phyloP scores from a whole-genome alignment of 1,284 basidiomycete species.

The Moesziomyces parantarcticus region DNA sequence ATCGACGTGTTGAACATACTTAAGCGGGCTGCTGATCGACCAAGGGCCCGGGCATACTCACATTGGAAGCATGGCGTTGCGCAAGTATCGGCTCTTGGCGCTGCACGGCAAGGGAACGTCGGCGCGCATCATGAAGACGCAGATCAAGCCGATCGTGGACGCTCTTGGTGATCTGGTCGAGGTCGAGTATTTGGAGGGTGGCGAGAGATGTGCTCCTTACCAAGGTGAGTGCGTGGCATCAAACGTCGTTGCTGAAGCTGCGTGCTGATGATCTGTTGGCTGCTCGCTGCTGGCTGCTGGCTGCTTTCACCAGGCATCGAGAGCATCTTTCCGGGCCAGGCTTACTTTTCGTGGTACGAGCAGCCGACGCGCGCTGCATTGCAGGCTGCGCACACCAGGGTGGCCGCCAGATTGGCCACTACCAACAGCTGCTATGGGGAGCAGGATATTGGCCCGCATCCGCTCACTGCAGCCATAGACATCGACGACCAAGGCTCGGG shows the following conservation, averaged over 20 bases:
- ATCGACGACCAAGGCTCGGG: too few species aligned
- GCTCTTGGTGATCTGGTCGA: constrained; percentile 22
- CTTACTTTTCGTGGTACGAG: constrained; percentile 46
- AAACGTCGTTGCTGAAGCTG: neutral
- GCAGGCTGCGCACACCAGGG: constrained; percentile 16
- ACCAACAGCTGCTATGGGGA: neutral
- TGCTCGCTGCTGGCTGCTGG: too few species aligned
- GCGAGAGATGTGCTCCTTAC: constrained; percentile 27
- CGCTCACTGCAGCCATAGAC: too few species aligned
- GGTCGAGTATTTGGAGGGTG: constrained; percentile 37
- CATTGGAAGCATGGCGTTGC: constrained; percentile 4
- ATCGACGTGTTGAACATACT: too few species aligned
- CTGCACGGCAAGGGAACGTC: constrained; percentile 52
- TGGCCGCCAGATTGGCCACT: constrained; percentile 9
- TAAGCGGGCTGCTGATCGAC: too few species aligned
- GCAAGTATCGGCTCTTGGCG: constrained; percentile 28
- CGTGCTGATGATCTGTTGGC: neutral
- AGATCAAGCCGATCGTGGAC: constrained; percentile 44
- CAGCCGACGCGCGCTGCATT: constrained; percentile 24
- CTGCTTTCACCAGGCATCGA: constrained; percentile 31
- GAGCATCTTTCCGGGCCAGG: constrained; percentile 29
- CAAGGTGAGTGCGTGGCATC: constrained; percentile 26
- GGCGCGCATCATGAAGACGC: constrained; percentile 44
- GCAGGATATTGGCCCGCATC: too few species aligned
- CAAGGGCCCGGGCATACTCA: too few species aligned